These are phyloP conservation scores for Falciphora oryzae DNA, from an alignment of 2,329 filamentous ascomycete genomes.

Conservation along the genomic window DNA sequence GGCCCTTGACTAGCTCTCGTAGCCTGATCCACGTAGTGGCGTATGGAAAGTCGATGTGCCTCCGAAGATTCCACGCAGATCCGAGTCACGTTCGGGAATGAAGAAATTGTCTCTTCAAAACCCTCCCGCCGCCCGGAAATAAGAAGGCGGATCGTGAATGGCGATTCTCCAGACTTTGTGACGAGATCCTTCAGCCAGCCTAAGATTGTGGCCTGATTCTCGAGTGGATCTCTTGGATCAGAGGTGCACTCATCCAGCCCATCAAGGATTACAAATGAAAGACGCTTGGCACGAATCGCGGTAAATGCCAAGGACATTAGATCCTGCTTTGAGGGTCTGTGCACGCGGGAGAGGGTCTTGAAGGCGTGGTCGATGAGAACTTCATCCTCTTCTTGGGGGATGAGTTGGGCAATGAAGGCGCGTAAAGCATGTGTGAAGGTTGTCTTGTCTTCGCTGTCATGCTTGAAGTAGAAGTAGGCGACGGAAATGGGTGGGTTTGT, in stretches of 20 bases:
- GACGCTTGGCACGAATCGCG: neutral
- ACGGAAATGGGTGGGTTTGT: neutral
- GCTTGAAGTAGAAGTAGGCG: neutral
- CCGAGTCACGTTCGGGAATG: neutral
- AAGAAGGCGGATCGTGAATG: neutral
- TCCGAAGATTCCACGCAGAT: neutral
- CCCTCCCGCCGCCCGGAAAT: neutral
- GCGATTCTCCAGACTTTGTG: neutral
- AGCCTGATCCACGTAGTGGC: neutral
- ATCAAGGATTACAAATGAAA: constrained; percentile 14
- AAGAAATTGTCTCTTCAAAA: neutral
- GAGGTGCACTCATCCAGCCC: constrained; percentile 3
- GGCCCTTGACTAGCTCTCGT: neutral
- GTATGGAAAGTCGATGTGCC: neutral
- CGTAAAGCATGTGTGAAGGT: neutral
- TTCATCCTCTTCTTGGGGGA: neutral
- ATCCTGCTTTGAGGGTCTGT: neutral
- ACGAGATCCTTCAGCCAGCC: neutral
- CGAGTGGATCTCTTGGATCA: too few species aligned
- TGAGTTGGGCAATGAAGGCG: neutral
- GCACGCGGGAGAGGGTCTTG: neutral
- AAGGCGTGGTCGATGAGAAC: neutral
- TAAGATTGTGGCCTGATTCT: neutral
- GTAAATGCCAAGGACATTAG: neutral
- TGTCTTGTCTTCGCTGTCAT: neutral